phyloP scores from a whole-genome alignment of 352 stramenopile species.

The Pythium folliculosum region DNA sequence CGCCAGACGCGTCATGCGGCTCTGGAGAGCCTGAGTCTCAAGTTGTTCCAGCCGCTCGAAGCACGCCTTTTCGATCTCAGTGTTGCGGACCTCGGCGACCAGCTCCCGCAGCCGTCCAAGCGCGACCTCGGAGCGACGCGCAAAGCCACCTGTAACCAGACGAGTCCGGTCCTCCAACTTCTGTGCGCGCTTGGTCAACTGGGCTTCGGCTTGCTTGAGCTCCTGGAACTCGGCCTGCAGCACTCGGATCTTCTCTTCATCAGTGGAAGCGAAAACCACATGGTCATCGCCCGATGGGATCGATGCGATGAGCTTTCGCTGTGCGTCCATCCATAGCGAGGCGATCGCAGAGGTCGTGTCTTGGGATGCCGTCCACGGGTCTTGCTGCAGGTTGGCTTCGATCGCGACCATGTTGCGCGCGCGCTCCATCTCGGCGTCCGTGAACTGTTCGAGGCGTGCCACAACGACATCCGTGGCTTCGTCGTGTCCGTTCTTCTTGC shows the following conservation, averaged over 20 bases:
- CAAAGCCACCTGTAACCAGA: slow-evolving; percentile 66
- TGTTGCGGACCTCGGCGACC: slow-evolving; percentile 50
- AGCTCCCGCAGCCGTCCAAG: slow-evolving; percentile 38
- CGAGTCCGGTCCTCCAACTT: slow-evolving; percentile 74
- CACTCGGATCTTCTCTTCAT: slow-evolving; percentile 50
- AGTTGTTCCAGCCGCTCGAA: slow-evolving; percentile 63
- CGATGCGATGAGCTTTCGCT: slow-evolving; percentile 44
- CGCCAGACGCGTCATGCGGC: slow-evolving; percentile 63
- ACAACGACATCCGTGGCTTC: slow-evolving; percentile 35
- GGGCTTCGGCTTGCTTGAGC: slow-evolving; percentile 63
- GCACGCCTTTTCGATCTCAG: slow-evolving; percentile 64
- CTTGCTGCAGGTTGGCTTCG: slow-evolving; percentile 56
- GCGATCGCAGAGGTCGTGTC: slow-evolving; percentile 22
- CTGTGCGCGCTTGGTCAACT: slow-evolving; percentile 61
- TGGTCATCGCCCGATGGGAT: slow-evolving; percentile 12
- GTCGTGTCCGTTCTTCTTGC: slow-evolving; percentile 52
- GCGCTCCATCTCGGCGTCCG: slow-evolving; percentile 62
- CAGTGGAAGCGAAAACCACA: slow-evolving; percentile 41
- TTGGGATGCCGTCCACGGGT: slow-evolving; percentile 41
- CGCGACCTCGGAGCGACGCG: slow-evolving; percentile 47
- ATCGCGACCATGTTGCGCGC: slow-evolving; percentile 81
- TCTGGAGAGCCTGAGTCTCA: slow-evolving; percentile 57
- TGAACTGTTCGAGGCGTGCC: slow-evolving; percentile 44
- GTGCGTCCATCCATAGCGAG: slow-evolving; percentile 41
- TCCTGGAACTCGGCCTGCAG: slow-evolving; percentile 62